These are phyloP conservation scores for Otatea glauca DNA, from an alignment of 176 grass and related monocot genomes.

Conservation along the genomic window DNA sequence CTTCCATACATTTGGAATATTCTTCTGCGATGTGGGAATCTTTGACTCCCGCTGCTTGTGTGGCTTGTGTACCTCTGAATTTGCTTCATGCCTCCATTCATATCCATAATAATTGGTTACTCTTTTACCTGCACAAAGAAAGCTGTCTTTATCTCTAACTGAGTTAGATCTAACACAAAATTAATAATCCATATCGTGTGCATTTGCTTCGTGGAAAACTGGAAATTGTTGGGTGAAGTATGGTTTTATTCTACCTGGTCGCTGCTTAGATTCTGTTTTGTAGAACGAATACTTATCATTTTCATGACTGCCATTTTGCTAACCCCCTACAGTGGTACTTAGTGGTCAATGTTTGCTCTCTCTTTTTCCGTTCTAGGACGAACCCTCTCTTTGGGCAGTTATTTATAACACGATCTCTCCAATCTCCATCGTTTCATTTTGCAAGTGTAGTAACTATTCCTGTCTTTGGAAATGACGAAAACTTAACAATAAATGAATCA, in stretches of 20 bases:
- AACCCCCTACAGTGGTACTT: background rate
- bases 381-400: background rate
- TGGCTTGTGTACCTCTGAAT: constrained; percentile 21
- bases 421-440: background rate
- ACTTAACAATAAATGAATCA: background rate
- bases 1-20: constrained; percentile 43
- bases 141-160: background rate
- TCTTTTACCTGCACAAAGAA: background rate
- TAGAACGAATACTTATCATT: background rate
- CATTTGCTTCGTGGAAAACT: constrained; percentile 11
- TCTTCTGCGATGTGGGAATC: constrained; percentile 25
- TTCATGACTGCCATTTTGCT: constrained; percentile 24
- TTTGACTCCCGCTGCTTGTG: constrained; percentile 23
- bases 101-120: background rate
- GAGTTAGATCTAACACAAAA: background rate
- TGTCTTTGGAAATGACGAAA: background rate
- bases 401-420: background rate
- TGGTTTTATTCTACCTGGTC: constrained; percentile 3
- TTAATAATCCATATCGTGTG: background rate
- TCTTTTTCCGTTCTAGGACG: background rate
- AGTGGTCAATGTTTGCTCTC: background rate
- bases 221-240: background rate
- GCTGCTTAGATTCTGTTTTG: background rate
- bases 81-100: background rate
- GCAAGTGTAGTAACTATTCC: background rate